Percentiles rank a stretch among this genome's conserved stretches.
phyloP scores from a whole-genome alignment of 805 yeast species.

The Millerozyma miso region DNA sequence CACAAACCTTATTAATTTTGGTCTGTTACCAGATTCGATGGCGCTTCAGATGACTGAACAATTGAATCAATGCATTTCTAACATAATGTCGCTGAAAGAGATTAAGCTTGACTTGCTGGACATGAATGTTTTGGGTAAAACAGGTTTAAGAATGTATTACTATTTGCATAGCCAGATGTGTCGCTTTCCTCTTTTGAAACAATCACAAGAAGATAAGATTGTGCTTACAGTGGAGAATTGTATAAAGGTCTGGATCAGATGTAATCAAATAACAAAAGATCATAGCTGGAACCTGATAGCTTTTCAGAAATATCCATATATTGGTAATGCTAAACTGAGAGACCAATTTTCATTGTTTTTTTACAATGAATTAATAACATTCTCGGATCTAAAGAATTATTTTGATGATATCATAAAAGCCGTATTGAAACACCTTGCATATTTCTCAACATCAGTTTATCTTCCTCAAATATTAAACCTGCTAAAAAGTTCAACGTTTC shows the following conservation, averaged over 20 bases:
- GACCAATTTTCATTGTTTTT: slow-evolving; percentile 27
- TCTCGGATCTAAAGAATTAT: slow-evolving; percentile 15
- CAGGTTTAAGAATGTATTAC: not conserved
- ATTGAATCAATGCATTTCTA: not conserved
- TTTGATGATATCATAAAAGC: slow-evolving; percentile 18
- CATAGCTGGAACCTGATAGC: slow-evolving; percentile 34
- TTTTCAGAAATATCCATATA: slow-evolving; percentile 35
- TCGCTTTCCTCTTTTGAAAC: slow-evolving; percentile 25
- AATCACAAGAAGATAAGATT: slow-evolving; percentile 17
- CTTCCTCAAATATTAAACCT: slow-evolving; percentile 16
- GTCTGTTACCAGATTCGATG: slow-evolving; percentile 7
- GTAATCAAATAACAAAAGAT: slow-evolving; percentile 11
- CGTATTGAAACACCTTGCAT: slow-evolving; percentile 22
- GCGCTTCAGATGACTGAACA: slow-evolving; percentile 3
- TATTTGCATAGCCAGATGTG: slow-evolving; percentile 30
- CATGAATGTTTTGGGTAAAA: not conserved
- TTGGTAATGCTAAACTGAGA: slow-evolving; percentile 36
- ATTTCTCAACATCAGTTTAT: slow-evolving; percentile 23
- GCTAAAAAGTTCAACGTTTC: slow-evolving; percentile 13
- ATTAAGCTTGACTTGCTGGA: not conserved
- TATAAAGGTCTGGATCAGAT: slow-evolving; percentile 28
- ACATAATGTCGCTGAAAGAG: not conserved
- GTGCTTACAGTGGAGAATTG: slow-evolving; percentile 21
- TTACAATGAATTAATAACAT: slow-evolving; percentile 21
- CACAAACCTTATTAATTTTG: slow-evolving; percentile 4